Percentiles rank a stretch among this genome's conserved stretches.
These are phyloP conservation scores for Termitomyces sp. DNA, from an alignment of 768 basidiomycete genomes.

Conservation along the genomic window DNA sequence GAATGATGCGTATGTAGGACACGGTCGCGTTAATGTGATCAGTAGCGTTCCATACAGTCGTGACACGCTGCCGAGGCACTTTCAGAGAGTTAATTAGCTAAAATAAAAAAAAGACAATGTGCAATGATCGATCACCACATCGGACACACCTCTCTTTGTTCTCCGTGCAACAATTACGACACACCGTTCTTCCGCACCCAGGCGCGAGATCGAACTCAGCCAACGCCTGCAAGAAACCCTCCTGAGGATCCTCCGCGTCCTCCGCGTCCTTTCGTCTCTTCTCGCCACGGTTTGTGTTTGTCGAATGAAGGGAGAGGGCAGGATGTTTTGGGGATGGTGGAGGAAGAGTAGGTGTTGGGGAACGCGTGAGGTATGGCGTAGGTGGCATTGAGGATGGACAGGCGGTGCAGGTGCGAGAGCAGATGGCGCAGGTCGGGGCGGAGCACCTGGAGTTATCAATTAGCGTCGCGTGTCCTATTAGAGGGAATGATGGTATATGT, in stretches of 20 bases:
- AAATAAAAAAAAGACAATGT: background rate
- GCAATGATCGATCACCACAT: constrained; percentile 7
- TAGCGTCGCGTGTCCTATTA: background rate
- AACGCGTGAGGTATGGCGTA: constrained; percentile 35
- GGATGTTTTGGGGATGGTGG: constrained; percentile 25
- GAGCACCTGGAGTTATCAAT: constrained; percentile 27
- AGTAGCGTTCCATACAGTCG: constrained; percentile 26
- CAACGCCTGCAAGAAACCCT: background rate
- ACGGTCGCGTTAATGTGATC: background rate
- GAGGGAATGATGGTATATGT: background rate
- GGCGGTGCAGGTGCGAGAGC: constrained; percentile 41
- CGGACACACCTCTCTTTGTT: constrained; percentile 31
- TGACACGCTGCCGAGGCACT: constrained; percentile 36
- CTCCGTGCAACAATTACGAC: constrained; percentile 44
- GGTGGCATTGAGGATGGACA: constrained; percentile 30
- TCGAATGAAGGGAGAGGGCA: constrained; percentile 23
- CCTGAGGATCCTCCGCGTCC: constrained; percentile 6
- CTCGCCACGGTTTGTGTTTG: constrained; percentile 24
- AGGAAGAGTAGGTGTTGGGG: constrained; percentile 26
- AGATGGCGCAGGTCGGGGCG: constrained; percentile 37
- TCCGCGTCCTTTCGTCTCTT: constrained; percentile 13
- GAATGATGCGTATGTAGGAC: background rate
- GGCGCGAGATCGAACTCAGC: constrained; percentile 18
- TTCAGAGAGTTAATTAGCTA: background rate
- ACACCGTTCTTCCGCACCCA: constrained; percentile 39